Percentiles rank a stretch among this genome's conserved stretches.
Evolutionary conservation across 2,329 filamentous ascomycete species (phyloP).

Genomic region (Monilinia fructicola): DNA sequence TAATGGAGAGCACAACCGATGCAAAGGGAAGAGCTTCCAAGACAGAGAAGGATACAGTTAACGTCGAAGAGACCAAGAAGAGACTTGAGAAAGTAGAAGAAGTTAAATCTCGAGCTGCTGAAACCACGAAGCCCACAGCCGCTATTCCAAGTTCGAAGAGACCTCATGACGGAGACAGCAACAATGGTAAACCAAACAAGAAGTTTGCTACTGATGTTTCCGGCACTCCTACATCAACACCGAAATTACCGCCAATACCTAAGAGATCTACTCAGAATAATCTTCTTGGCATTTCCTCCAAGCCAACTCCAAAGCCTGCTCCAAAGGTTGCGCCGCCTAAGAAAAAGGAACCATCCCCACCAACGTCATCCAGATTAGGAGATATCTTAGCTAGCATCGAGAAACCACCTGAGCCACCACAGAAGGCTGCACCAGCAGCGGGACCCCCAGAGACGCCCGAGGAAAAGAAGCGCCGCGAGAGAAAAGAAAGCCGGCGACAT

Average conservation of each 20-base stretch:
- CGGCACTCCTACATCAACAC: slow-evolving; percentile 31
- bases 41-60: slow-evolving; percentile 45
- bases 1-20: slow-evolving; percentile 45
- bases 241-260: slow-evolving; percentile 30
- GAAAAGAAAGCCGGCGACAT: slow-evolving; percentile 70
- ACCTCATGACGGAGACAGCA: slow-evolving; percentile 38
- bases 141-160: slow-evolving; percentile 35
- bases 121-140: slow-evolving; percentile 27
- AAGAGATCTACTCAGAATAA: slow-evolving; percentile 33
- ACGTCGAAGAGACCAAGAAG: slow-evolving; percentile 34
- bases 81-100: slow-evolving; percentile 33
- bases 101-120: slow-evolving; percentile 31
- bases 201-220: slow-evolving; percentile 39
- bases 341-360: slow-evolving; percentile 41
- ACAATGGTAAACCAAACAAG: slow-evolving; percentile 39
- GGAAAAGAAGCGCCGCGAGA: slow-evolving; percentile 64
- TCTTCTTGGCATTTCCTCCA: slow-evolving; percentile 37
- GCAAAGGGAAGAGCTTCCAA: slow-evolving; percentile 42
- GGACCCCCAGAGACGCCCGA: slow-evolving; percentile 61
- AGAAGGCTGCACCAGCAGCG: slow-evolving; percentile 35
- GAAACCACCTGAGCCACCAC: slow-evolving; percentile 38
- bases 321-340: slow-evolving; percentile 36
- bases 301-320: slow-evolving; percentile 38
- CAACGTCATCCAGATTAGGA: slow-evolving; percentile 39
- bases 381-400: slow-evolving; percentile 40